Percentiles rank a stretch among this genome's conserved stretches.
Evolutionary conservation across 768 basidiomycete genomes (phyloP).

Genomic region (Boletus reticuloceps): DNA sequence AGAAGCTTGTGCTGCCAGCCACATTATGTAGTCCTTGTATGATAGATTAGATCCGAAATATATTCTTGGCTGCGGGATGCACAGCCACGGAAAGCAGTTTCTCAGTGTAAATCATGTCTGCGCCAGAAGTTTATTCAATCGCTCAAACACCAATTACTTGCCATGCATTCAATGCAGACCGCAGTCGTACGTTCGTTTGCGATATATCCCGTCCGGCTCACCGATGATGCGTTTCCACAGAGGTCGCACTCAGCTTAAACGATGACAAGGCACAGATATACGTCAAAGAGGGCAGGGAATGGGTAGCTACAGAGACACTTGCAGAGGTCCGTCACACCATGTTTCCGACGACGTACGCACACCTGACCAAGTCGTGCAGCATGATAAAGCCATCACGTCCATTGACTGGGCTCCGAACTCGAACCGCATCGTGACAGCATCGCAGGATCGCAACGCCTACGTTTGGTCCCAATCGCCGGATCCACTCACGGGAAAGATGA

Average conservation of each 20-base stretch:
- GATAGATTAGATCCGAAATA: too few species aligned
- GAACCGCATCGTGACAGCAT: conserved; percentile 96
- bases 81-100: conserved; percentile 6
- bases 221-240: conserved; percentile 40
- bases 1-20: too few species aligned
- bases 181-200: conserved; percentile 62
- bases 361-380: conserved; percentile 46
- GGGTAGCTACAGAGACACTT: conserved; percentile 72
- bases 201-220: background rate
- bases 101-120: conserved; percentile 45
- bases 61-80: background rate
- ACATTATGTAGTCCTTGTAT: too few species aligned
- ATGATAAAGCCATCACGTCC: conserved; percentile 96
- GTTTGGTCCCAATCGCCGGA: conserved; percentile 90
- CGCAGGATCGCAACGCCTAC: conserved; percentile 99
- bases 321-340: conserved; percentile 59
- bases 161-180: conserved; percentile 89
- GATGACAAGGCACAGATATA: conserved; percentile 86
- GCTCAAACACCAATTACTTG: conserved; percentile 84
- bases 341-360: background rate
- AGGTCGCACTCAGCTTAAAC: conserved; percentile 89
- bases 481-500: conserved; percentile 60
- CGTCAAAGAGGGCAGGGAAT: conserved; percentile 60
- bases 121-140: conserved; percentile 74
- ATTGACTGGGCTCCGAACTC: conserved; percentile 98